Base-by-base conservation (phyloP, 2,329 filamentous ascomycete species). In the Ophiostoma sp. region DNA sequence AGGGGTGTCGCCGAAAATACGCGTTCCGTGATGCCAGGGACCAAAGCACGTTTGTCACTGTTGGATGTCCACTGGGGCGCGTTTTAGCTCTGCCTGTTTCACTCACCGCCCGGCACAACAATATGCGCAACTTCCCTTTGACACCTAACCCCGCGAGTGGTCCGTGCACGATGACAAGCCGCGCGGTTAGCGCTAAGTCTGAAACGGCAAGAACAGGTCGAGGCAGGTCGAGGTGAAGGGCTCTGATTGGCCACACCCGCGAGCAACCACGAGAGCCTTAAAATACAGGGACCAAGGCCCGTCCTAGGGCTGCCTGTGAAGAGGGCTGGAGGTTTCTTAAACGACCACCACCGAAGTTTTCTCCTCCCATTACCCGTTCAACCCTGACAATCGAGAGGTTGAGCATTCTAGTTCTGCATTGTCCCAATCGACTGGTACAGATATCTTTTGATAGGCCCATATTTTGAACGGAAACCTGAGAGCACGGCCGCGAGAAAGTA, bases 131-230 rank as follows among this genome's bases (percentile, higher is more conserved):
- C 36, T 22, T 36, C 17, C 22, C 9, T 11, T 39, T 19, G 33
- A 33, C 52, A 69, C 50, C 50, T 68, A 71, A 69, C 72, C 72
- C 69, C 72, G 72, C 72, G n/a, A 66, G 19, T 57, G 59, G 70
- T 39, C 69, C 66, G 72, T 70, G 66, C 57, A 52, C 55, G 12
- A n/a, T 52, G 42, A 45, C 59, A 66, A 69, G 72, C 69, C 72
- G 72, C 72, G 69, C 59, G 72, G 22, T 68, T 74, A 36, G 72
- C 72, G 72, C 69, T 45, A 71, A 70, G 39, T 31, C 39, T 63
- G 69, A 33, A 52, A 71, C n/a, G 66, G 45, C 15, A 59, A 45
- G 61, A 28, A 28, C 33, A 25, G 25, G 39, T 48, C 3, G 61
- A 64, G 59, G 61, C 8, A 45, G 36, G 61, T 5, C 28, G 5